A percentile compares a stretch with the other conserved stretches of the same genome.
phyloP scores from a whole-genome alignment of 2,329 filamentous ascomycete species.

The Hortaea sp. region DNA sequence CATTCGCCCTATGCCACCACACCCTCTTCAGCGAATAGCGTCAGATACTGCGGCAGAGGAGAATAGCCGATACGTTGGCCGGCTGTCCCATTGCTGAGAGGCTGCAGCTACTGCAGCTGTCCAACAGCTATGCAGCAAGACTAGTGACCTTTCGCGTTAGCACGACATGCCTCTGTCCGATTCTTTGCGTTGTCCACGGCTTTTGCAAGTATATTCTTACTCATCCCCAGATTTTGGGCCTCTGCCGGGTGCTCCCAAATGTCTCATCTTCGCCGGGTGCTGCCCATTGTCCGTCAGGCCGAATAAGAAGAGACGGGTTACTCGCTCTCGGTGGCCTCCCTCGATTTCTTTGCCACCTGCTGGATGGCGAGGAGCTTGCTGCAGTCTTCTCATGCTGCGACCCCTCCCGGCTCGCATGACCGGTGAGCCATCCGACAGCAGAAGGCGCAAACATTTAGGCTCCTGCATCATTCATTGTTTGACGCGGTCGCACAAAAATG shows the following conservation, averaged over 20 bases:
- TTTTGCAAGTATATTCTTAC: slow-evolving; percentile 5
- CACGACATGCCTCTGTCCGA: background rate
- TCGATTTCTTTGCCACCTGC: background rate
- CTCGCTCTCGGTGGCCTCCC: background rate
- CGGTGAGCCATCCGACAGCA: slow-evolving; percentile 9
- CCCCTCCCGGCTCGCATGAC: slow-evolving; percentile 11
- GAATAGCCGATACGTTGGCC: slow-evolving; percentile 4
- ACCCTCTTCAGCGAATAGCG: slow-evolving; percentile 1
- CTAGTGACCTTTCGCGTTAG: slow-evolving; percentile 7
- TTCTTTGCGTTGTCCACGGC: background rate
- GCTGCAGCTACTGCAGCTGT: slow-evolving; percentile 7
- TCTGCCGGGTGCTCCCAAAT: slow-evolving; percentile 1
- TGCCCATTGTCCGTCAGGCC: slow-evolving; percentile 4
- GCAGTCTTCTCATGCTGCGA: slow-evolving; percentile 1
- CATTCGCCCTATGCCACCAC: slow-evolving; percentile 3
- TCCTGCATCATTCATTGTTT: slow-evolving; percentile 4
- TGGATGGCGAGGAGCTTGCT: background rate
- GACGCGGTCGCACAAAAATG: slow-evolving; percentile 12
- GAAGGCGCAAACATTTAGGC: slow-evolving; percentile 21
- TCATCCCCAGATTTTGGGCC: slow-evolving; percentile 8
- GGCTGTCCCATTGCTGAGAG: slow-evolving; percentile 4
- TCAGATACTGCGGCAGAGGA: background rate
- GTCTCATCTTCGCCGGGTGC: slow-evolving; percentile 2
- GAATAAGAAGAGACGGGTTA: background rate
- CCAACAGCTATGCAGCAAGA: slow-evolving; percentile 1